Percentiles rank a stretch among this genome's conserved stretches.
Evolutionary conservation across 176 grass and related monocot species (phyloP).

Genomic region (Phoenix roebelenii): DNA sequence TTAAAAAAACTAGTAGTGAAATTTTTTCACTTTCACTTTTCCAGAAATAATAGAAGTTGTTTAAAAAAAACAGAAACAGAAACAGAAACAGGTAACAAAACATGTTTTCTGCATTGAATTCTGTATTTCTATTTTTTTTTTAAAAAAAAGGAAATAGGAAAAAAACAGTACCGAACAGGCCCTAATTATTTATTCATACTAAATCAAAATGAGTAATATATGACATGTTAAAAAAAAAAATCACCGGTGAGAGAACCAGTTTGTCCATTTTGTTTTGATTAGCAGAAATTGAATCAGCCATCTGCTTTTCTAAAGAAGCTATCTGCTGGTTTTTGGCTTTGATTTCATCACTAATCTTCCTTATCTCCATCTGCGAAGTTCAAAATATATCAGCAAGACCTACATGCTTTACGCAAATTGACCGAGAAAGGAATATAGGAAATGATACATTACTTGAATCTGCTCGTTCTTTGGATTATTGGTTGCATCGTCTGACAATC

Average conservation of each 20-base stretch:
- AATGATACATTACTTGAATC: conserved; percentile 58
- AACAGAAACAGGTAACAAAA: no score
- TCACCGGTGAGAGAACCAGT: conserved; percentile 32
- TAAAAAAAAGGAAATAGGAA: no score
- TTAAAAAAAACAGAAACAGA: no score
- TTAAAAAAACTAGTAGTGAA: no score
- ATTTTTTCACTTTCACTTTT: no score
- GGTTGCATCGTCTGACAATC: conserved; percentile 65
- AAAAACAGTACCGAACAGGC: no score
- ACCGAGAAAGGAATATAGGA: background rate
- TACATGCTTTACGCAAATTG: no score
- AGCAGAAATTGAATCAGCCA: conserved; percentile 55
- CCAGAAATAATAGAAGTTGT: no score
- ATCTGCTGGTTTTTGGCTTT: conserved; percentile 76
- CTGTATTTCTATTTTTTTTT: no score
- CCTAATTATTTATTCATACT: conserved; percentile 10
- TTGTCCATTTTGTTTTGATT: conserved; percentile 57
- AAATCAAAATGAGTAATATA: conserved; percentile 6
- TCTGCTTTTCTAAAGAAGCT: conserved; percentile 73
- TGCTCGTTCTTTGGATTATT: conserved; percentile 64
- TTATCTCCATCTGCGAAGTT: conserved; percentile 76
- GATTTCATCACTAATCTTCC: conserved; percentile 79
- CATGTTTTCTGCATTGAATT: no score
- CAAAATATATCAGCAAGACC: background rate
- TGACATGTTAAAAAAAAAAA: conserved; percentile 10